Evolutionary conservation across 2,329 filamentous ascomycete genomes (phyloP).

Genomic region (Coleophoma cylindrospora): DNA sequence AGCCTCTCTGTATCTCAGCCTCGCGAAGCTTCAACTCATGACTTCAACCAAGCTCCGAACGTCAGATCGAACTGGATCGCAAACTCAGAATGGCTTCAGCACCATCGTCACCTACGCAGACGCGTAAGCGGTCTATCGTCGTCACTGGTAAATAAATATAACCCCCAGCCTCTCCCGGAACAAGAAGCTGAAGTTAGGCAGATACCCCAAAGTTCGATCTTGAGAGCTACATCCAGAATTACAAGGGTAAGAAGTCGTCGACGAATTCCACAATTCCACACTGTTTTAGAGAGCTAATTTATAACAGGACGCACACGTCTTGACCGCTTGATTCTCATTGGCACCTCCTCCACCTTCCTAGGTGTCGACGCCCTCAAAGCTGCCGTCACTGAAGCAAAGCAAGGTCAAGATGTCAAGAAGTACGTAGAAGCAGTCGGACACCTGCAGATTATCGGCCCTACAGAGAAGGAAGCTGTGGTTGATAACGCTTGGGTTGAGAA

Average conservation of each 20-base stretch:
- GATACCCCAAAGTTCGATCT: constrained; percentile 78
- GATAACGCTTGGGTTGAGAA: constrained; percentile 76
- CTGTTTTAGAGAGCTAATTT: neutral
- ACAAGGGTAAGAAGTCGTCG: constrained; percentile 55
- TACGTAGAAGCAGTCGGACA: constrained; percentile 67
- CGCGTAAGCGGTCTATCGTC: constrained; percentile 13
- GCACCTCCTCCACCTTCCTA: constrained; percentile 69
- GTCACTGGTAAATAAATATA: constrained; percentile 11
- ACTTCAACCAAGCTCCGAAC: neutral
- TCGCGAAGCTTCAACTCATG: constrained; percentile 2
- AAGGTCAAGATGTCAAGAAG: constrained; percentile 64
- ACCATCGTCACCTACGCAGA: constrained; percentile 13
- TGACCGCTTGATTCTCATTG: constrained; percentile 78
- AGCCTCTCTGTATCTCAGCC: neutral
- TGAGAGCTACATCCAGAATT: constrained; percentile 86
- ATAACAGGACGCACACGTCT: constrained; percentile 73
- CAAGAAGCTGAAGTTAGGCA: constrained; percentile 8
- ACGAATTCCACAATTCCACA: neutral
- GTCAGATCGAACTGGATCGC: constrained; percentile 1
- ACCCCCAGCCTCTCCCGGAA: neutral
- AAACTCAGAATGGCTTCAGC: constrained; percentile 11
- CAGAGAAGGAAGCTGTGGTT: constrained; percentile 59
- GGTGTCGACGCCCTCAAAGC: constrained; percentile 75
- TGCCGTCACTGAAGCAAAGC: constrained; percentile 71
- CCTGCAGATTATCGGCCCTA: constrained; percentile 57